These are phyloP conservation scores for Eragrostis nindensis DNA, from an alignment of 176 grass and related monocot species.

Conservation along the genomic window DNA sequence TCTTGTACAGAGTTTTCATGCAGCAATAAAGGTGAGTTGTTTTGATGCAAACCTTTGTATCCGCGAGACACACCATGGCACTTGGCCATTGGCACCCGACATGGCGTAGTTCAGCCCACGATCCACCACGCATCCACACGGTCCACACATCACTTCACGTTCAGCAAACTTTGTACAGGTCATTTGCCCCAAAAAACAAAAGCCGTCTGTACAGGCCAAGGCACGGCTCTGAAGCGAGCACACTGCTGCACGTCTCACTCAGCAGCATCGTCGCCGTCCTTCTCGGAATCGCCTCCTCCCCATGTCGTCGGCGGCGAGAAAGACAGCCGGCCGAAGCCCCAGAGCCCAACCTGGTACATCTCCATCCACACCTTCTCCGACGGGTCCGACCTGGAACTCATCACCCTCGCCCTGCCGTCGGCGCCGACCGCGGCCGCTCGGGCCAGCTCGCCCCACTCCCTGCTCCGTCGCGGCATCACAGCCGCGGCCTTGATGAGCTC, in stretches of 20 bases:
- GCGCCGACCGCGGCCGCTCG: neutral
- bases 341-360: constrained; percentile 76
- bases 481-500: neutral
- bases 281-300: neutral
- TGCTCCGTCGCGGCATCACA: constrained; percentile 22
- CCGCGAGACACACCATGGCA: neutral
- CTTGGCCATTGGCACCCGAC: too few relatives aligned
- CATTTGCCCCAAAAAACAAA: neutral
- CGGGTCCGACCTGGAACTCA: constrained; percentile 36
- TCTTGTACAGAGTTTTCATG: constrained; percentile 40
- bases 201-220: neutral
- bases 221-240: neutral
- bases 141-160: neutral
- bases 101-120: neutral
- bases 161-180: neutral
- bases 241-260: constrained; percentile 6
- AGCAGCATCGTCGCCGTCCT: neutral
- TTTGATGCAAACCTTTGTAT: neutral
- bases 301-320: constrained; percentile 47
- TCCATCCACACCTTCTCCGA: constrained; percentile 68
- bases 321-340: constrained; percentile 88
- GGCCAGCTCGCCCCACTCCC: constrained; percentile 39
- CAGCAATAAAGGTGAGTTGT: constrained; percentile 28
- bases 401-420: constrained; percentile 38
- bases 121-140: too few relatives aligned